These are phyloP conservation scores for Neofusicoccum kwambonambiense DNA, from an alignment of 2,329 filamentous ascomycete species.

Conservation along the genomic window DNA sequence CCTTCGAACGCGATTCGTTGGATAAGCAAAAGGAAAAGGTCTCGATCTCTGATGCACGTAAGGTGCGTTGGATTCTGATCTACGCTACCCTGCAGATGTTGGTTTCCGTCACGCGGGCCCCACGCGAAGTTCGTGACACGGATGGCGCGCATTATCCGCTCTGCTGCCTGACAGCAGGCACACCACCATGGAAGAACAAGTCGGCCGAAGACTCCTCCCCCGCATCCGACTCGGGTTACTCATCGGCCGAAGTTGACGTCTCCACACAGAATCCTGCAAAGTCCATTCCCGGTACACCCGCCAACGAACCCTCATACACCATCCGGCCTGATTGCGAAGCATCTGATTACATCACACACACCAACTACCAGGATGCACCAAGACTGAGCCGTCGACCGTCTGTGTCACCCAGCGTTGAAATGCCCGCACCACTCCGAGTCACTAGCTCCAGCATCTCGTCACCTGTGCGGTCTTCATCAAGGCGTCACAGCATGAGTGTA, in stretches of 20 bases:
- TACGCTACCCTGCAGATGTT: conserved; percentile 75
- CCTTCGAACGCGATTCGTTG: conserved; percentile 64
- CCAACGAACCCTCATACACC: neutral
- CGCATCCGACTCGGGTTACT: conserved; percentile 15
- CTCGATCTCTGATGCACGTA: conserved; percentile 65
- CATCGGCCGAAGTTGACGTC: conserved; percentile 11
- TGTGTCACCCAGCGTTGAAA: conserved; percentile 24
- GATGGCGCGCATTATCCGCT: conserved; percentile 60
- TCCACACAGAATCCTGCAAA: neutral
- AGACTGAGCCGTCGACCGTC: conserved; percentile 28
- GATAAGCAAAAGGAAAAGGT: conserved; percentile 53
- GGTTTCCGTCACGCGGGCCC: conserved; percentile 60
- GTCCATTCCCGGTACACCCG: neutral
- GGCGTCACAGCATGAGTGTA: conserved; percentile 19
- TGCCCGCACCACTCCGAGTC: conserved; percentile 30
- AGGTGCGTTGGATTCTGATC: conserved; percentile 74
- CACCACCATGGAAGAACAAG: conserved; percentile 37
- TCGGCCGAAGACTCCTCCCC: neutral
- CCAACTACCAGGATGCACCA: conserved; percentile 21
- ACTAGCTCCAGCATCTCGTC: conserved; percentile 27
- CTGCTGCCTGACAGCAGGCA: conserved; percentile 46
- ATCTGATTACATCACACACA: conserved; percentile 38
- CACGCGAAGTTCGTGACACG: conserved; percentile 60
- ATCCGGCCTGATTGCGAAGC: conserved; percentile 43
- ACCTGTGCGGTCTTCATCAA: conserved; percentile 19